Base-by-base conservation (phyloP, 2,329 filamentous ascomycete species). In the Venturia pyrina region DNA sequence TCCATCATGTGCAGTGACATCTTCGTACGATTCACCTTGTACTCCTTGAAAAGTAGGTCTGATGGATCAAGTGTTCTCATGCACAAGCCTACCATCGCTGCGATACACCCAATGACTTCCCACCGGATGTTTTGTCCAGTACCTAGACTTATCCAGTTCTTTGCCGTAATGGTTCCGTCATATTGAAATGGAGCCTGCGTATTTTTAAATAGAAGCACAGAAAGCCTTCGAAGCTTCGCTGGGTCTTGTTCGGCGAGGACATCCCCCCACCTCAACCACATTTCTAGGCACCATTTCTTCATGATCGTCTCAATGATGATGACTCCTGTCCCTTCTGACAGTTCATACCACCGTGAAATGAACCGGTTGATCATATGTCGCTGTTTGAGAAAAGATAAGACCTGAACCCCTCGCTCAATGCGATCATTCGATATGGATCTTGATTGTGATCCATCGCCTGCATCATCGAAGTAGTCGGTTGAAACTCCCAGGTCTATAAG, bases 71-170 rank as follows among this genome's bases (percentile, higher is more conserved):
- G 56, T 19, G 70, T 72, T 32, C 70, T 69, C 8, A 75, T 75
- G 21, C 78, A 69, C 19, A 79, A 68, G 0, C 75, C 76, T 0
- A 78, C 74, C 44, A 77, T 65, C 1, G 74, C 74, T 4, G 78
- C 70, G 1, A 79, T 70, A 8, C 77, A 72, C 0, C 78, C 78
- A 2, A 80, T 73, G 28, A 78, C 73, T 66, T 80, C 78, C 78
- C 78, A 80, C 67, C 78, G 70, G 6, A 80, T 67, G 59, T 74
- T 71, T 10, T 73, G 71, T 1, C 78, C 78, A 19, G 78, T 78
- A 1, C 73, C 74, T 6, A 71, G 71, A 19, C 70, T 68, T 24
- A 74, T 75, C 70, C 78, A 80, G 15, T 78, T 74, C 15, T 69
- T 70, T 17, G 77, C 71, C 6, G 74, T 74, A 56, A 76, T 79